Percentiles rank a stretch among this genome's conserved stretches.
Evolutionary conservation across 2,329 filamentous ascomycete genomes (phyloP).

Genomic region (Penicillium verrucosum): DNA sequence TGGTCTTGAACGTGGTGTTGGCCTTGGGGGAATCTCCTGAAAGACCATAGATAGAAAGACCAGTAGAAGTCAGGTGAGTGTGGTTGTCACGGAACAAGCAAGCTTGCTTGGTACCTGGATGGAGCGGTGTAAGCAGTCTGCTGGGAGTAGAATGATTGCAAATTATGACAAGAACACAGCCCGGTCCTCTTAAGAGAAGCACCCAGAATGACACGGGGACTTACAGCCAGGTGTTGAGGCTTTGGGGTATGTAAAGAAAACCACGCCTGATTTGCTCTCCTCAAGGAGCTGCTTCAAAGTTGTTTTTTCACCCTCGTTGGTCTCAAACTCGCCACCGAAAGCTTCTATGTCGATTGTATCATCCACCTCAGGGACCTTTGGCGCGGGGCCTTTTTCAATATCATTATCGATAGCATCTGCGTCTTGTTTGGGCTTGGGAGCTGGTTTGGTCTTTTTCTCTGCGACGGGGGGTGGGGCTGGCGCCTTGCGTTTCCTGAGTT

Average conservation of each 20-base stretch:
- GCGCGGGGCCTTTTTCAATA: constrained; percentile 13
- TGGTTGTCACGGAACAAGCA: constrained; percentile 91
- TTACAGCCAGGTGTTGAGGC: constrained; percentile 93
- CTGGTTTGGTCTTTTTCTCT: constrained; percentile 32
- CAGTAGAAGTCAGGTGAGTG: constrained; percentile 68
- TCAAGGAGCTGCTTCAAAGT: constrained; percentile 77
- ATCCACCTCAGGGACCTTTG: constrained; percentile 40
- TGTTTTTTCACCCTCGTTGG: constrained; percentile 76
- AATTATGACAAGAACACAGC: background rate
- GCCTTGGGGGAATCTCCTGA: constrained; percentile 83
- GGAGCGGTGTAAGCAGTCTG: constrained; percentile 3
- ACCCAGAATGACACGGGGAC: constrained; percentile 32
- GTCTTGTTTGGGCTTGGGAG: constrained; percentile 27
- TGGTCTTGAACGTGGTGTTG: constrained; percentile 88
- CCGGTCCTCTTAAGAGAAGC: background rate
- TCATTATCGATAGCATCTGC: constrained; percentile 23
- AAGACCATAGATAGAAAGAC: constrained; percentile 84
- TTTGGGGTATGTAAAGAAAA: constrained; percentile 93
- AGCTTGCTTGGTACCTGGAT: constrained; percentile 80
- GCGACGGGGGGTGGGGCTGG: constrained; percentile 44
- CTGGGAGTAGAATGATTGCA: constrained; percentile 4
- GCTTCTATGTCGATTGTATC: constrained; percentile 52
- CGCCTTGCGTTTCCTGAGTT: constrained; percentile 62
- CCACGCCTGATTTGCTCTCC: constrained; percentile 78
- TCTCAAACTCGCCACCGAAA: constrained; percentile 71